phyloP scores from a whole-genome alignment of 2,329 filamentous ascomycete species.

The Microcyclospora pomicola region DNA sequence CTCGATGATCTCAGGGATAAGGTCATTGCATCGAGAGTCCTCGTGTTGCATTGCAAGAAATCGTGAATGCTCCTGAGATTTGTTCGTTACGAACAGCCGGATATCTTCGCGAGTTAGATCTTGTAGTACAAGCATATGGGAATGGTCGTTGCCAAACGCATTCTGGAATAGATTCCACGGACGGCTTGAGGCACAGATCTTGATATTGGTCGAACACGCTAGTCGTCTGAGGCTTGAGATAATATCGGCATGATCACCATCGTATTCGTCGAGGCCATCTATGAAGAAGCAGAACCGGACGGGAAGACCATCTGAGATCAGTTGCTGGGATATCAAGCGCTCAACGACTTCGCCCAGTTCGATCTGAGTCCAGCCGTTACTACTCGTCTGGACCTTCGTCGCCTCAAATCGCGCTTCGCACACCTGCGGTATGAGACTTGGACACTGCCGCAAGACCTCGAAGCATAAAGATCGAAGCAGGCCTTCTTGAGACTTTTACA shows the following conservation, averaged over 20 bases:
- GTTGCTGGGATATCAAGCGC: background rate
- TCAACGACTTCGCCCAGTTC: constrained; percentile 1
- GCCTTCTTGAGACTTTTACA: constrained; percentile 7
- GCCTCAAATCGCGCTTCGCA: background rate
- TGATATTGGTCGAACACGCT: constrained; percentile 2
- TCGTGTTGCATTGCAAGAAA: background rate
- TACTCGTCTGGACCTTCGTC: background rate
- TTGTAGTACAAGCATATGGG: constrained; percentile 3
- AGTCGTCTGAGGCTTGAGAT: constrained; percentile 1
- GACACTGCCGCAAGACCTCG: constrained; percentile 5
- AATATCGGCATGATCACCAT: constrained; percentile 4
- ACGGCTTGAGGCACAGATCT: constrained; percentile 10
- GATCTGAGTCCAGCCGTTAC: background rate
- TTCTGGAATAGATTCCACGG: constrained; percentile 10
- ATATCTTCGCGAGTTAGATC: constrained; percentile 7
- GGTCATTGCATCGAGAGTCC: background rate
- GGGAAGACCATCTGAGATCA: background rate
- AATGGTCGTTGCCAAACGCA: constrained; percentile 2
- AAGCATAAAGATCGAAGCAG: constrained; percentile 6
- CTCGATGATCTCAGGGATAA: constrained; percentile 4
- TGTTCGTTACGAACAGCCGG: no score
- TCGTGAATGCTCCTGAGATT: no score
- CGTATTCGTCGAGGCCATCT: constrained; percentile 11
- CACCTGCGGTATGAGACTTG: constrained; percentile 1
- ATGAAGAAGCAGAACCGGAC: constrained; percentile 9